phyloP scores from a whole-genome alignment of 2,329 filamentous ascomycete species.

The Neofusicoccum ribis region DNA sequence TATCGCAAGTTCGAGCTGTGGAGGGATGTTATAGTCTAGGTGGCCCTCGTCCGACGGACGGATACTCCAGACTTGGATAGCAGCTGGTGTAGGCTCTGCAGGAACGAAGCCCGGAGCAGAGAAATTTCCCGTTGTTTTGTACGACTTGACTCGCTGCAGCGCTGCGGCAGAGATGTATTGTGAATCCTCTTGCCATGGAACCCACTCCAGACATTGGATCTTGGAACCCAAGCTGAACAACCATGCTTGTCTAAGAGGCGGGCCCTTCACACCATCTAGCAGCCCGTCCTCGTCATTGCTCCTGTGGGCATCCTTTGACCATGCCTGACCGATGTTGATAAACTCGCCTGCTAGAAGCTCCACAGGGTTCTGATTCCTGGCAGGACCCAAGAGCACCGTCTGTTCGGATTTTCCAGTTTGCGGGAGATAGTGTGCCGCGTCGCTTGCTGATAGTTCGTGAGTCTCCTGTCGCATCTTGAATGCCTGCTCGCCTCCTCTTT shows the following conservation, averaged over 20 bases:
- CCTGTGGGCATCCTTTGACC: constrained; percentile 30
- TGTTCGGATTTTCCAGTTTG: constrained; percentile 27
- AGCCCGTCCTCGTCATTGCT: background rate
- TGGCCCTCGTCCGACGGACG: constrained; percentile 31
- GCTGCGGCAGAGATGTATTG: constrained; percentile 59
- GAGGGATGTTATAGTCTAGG: constrained; percentile 46
- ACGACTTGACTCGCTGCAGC: constrained; percentile 27
- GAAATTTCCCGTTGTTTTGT: constrained; percentile 41
- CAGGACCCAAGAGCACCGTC: constrained; percentile 53
- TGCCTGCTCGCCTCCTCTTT: constrained; percentile 38
- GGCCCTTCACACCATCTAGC: constrained; percentile 32
- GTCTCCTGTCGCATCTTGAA: constrained; percentile 47
- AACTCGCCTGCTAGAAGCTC: constrained; percentile 43
- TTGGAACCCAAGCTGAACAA: constrained; percentile 57
- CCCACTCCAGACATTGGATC: constrained; percentile 53
- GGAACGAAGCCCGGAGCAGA: constrained; percentile 31
- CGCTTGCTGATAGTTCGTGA: constrained; percentile 35
- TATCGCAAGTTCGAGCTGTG: constrained; percentile 52
- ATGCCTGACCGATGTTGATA: constrained; percentile 50
- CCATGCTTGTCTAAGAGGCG: constrained; percentile 45
- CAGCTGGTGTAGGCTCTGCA: constrained; percentile 39
- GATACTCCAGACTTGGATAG: constrained; percentile 59
- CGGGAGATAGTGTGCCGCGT: constrained; percentile 47
- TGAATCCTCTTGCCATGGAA: constrained; percentile 33
- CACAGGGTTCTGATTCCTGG: constrained; percentile 45